phyloP scores from a whole-genome alignment of 257 asterid species.

The Solanum rostratum region DNA sequence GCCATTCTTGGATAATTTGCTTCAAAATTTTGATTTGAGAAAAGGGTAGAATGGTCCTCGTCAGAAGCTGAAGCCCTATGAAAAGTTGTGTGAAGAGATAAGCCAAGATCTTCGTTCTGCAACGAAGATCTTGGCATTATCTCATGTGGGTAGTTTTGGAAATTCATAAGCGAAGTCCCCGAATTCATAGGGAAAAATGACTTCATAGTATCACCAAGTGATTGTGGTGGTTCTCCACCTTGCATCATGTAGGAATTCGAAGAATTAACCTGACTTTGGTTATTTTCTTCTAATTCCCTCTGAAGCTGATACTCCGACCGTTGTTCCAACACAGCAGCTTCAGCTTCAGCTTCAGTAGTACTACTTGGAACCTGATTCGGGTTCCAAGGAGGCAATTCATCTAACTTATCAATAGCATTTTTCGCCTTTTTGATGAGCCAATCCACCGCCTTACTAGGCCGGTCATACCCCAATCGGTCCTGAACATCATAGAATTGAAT shows the following conservation, averaged over 20 bases:
- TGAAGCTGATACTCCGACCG: not conserved
- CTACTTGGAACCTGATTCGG: conserved; percentile 20
- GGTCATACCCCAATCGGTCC: conserved; percentile 94
- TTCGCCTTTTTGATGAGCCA: conserved; percentile 94
- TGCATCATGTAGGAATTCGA: not conserved
- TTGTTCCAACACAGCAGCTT: conserved; percentile 7
- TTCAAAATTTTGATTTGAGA: not conserved
- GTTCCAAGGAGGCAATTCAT: conserved; percentile 88
- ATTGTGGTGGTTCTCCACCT: conserved; percentile 42
- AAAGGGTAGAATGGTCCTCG: not conserved
- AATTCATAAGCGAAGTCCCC: conserved; percentile 51
- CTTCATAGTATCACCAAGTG: conserved; percentile 75
- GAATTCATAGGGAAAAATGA: conserved; percentile 76
- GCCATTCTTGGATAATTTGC: conserved; percentile 1
- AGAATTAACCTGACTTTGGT: not conserved
- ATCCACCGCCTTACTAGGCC: conserved; percentile 97
- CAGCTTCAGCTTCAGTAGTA: not conserved
- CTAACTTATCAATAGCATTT: conserved; percentile 85
- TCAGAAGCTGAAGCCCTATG: not conserved
- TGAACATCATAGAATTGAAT: conserved; percentile 96
- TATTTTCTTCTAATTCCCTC: conserved; percentile 1
- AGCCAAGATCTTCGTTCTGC: conserved; percentile 53
- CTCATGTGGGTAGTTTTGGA: conserved; percentile 44
- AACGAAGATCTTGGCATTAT: conserved; percentile 39
- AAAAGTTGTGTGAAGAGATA: not conserved